These are phyloP conservation scores for Trichoderma asperellum DNA, from an alignment of 2,329 filamentous ascomycete species.

Conservation along the genomic window DNA sequence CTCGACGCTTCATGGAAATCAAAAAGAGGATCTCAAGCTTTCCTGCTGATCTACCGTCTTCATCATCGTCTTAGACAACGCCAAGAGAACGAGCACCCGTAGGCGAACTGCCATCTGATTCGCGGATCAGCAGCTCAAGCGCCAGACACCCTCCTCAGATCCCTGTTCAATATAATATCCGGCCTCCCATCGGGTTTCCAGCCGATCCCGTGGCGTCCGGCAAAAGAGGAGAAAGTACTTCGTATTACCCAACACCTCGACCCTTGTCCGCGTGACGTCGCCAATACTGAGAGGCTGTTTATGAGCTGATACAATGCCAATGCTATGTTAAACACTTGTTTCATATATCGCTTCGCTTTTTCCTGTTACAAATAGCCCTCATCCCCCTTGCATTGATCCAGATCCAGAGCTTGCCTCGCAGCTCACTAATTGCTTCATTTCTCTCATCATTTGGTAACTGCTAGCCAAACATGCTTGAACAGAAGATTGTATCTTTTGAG, in stretches of 20 bases:
- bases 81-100: neutral
- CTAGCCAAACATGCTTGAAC: constrained; percentile 35
- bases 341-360: neutral
- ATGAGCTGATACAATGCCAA: constrained; percentile 9
- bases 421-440: neutral
- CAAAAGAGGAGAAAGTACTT: constrained; percentile 24
- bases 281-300: neutral
- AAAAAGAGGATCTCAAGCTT: neutral
- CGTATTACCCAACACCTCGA: constrained; percentile 21
- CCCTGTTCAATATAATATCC: constrained; percentile 14
- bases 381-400: neutral
- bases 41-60: neutral
- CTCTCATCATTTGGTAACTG: neutral
- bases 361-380: constrained; percentile 13
- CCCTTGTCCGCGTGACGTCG: constrained; percentile 26
- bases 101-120: neutral
- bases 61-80: constrained; percentile 1
- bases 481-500: constrained; percentile 36
- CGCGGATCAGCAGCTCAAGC: constrained; percentile 20
- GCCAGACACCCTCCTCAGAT: constrained; percentile 3
- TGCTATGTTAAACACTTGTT: neutral
- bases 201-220: constrained; percentile 28
- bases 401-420: neutral
- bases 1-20: neutral
- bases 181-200: constrained; percentile 15